These are phyloP conservation scores for Fusarium sp. DNA, from an alignment of 2,329 filamentous ascomycete genomes.

Conservation along the genomic window DNA sequence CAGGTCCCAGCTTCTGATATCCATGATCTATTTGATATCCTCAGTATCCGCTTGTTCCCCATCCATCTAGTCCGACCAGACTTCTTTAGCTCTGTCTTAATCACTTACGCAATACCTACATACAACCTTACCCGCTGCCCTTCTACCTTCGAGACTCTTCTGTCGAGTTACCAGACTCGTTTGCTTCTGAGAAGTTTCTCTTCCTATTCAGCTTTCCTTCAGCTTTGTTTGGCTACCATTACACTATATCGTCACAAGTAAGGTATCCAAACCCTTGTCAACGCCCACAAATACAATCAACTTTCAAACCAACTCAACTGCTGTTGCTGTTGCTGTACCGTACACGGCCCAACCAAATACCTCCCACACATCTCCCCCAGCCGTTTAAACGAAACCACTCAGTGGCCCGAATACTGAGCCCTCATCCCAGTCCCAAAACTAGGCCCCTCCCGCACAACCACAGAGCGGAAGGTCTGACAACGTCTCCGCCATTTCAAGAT, in stretches of 20 bases:
- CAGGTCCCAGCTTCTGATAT: constrained; percentile 9
- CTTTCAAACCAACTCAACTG: not conserved
- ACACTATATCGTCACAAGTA: not conserved
- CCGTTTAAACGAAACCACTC: not conserved
- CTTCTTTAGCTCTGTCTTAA: not conserved
- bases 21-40: constrained; percentile 19
- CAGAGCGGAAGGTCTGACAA: constrained; percentile 11
- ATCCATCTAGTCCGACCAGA: constrained; percentile 11
- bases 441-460: constrained; percentile 14
- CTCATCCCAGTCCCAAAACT: not conserved
- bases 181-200: not conserved
- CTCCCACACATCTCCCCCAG: not conserved
- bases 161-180: constrained; percentile 19
- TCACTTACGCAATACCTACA: constrained; percentile 8
- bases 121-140: constrained; percentile 9
- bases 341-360: constrained; percentile 4
- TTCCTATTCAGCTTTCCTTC: not conserved
- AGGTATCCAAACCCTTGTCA: constrained; percentile 4
- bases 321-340: not conserved
- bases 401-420: constrained; percentile 5
- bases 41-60: constrained; percentile 5
- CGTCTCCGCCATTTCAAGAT: constrained; percentile 3
- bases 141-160: not conserved
- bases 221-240: not conserved
- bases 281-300: constrained; percentile 12